Conservation (phyloP, 176 grass and related monocot species). For the Otatea glauca region DNA sequence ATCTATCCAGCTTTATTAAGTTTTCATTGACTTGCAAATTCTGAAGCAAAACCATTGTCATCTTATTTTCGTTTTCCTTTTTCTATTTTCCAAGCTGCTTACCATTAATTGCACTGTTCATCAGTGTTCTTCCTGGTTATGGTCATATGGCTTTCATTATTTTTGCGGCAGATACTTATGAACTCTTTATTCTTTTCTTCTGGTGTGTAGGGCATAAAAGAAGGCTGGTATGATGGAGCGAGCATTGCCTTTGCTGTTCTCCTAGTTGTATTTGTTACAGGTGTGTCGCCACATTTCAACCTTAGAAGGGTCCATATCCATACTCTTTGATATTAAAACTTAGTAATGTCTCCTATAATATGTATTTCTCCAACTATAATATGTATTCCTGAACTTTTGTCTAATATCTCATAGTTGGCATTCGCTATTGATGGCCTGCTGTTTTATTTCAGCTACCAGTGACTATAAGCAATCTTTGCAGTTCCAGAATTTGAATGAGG, state of each 20-base stretch:
- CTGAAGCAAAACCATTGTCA: not conserved
- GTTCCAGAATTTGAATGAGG: constrained; percentile 94
- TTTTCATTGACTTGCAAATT: not conserved
- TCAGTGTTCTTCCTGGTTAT: not conserved
- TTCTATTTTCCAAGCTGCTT: constrained; percentile 1
- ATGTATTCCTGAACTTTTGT: not conserved
- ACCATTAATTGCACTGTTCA: not conserved
- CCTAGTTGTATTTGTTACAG: constrained; percentile 89
- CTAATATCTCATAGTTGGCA: not conserved
- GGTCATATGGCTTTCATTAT: not conserved
- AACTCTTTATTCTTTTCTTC: not conserved
- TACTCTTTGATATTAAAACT: constrained; percentile 18
- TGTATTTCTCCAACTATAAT: not conserved
- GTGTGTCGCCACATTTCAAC: constrained; percentile 35
- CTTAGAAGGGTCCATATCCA: not conserved
- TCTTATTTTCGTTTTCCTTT: not conserved
- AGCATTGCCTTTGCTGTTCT: constrained; percentile 95
- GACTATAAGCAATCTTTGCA: constrained; percentile 92
- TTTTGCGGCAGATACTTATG: not conserved
- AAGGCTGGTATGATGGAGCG: constrained; percentile 98
- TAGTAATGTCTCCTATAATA: not conserved
- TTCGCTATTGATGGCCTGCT: not conserved
- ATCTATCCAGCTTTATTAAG: not conserved
- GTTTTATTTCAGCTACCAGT: constrained; percentile 65
- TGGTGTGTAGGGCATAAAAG: constrained; percentile 75